A percentile compares a stretch with the other conserved stretches of the same genome.
These are phyloP conservation scores for Hypomyces perniciosus DNA, from an alignment of 2,329 filamentous ascomycete species.

Conservation along the genomic window DNA sequence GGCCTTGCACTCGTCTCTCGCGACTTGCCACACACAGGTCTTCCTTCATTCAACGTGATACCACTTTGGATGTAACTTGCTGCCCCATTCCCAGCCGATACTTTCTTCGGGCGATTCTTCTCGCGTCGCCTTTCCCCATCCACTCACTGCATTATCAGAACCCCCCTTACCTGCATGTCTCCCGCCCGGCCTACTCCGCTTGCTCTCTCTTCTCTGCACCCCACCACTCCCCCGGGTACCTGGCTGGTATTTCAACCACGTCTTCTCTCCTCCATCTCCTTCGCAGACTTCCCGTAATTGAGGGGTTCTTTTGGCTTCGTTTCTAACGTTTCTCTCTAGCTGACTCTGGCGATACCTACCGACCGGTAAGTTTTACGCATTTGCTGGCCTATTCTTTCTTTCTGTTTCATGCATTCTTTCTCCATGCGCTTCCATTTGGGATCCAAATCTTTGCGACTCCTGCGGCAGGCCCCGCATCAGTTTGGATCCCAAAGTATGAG, in stretches of 20 bases:
- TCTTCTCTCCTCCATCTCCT: constrained; percentile 21
- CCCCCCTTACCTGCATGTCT: constrained; percentile 41
- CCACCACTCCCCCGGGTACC: constrained; percentile 28
- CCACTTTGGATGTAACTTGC: constrained; percentile 30
- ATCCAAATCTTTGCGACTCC: too few species aligned
- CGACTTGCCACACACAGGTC: neutral
- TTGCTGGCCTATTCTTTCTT: neutral
- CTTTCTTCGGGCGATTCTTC: constrained; percentile 23
- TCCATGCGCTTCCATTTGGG: neutral
- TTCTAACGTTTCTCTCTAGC: constrained; percentile 45
- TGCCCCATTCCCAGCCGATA: constrained; percentile 25
- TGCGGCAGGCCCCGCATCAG: too few species aligned
- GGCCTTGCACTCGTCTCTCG: neutral
- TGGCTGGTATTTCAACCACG: constrained; percentile 27
- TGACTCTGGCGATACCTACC: constrained; percentile 56
- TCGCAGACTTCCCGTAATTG: constrained; percentile 16
- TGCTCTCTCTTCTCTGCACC: constrained; percentile 29
- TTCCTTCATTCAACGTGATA: constrained; percentile 28
- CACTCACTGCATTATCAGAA: constrained; percentile 28
- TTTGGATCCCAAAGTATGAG: too few species aligned
- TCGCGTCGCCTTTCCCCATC: constrained; percentile 27
- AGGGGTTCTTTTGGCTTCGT: constrained; percentile 20
- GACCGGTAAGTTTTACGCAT: constrained; percentile 42
- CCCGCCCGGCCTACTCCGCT: constrained; percentile 40
- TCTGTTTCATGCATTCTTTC: neutral